Base-by-base conservation (phyloP, 169 alveolate species). In the Plasmodium malariae region DNA sequence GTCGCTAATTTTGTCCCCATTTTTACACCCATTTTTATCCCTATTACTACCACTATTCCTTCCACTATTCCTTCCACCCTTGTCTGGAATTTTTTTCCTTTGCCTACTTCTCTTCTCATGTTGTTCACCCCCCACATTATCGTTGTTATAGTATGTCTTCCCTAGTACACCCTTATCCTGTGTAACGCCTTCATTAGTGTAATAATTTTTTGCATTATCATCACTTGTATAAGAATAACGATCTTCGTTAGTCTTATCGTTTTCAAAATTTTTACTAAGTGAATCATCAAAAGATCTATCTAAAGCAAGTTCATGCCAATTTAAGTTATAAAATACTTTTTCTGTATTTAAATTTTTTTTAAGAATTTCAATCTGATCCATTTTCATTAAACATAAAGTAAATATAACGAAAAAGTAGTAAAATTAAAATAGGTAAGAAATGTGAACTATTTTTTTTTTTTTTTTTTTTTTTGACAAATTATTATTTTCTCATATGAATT, bases 291-390 rank as follows among this genome's bases (percentile, higher is more conserved):
- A 60, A 17, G 89, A 78, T 65, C 34, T 32, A 37, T 78, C 80
- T 43, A 78, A 9, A 26, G 7, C 68, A 19, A 78, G 62, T 40
- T 63, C 78, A 55, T 78, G 89, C 62, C 80, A 63, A 19, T 63
- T 65, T 12, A 78, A 78, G 26, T 78, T 45, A 26, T 78, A 63
- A 57, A 78, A 78, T 45, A 78, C 89, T 26, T 63, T 78, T 63
- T 78, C 89, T 51, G 76, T 65, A 51, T 60, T 78, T 49, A 78
- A 68, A 28, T 37, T 17, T 78, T 49, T 32, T 63, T 78, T 78
- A 24, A 78, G 72, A 21, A 48, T 34, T 49, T 78, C 89, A 54
- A 78, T 55, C 12, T 78, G 28, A 21, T 49, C 65, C 83, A 70
- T 70, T 40, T 24, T 55, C 57, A 51, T 17, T 59, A 54, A 11